Evolutionary conservation across 2,329 filamentous ascomycete genomes (phyloP), one percentile per base, ranked within the genome.

Genomic region (Aspergillus sp.): DNA sequence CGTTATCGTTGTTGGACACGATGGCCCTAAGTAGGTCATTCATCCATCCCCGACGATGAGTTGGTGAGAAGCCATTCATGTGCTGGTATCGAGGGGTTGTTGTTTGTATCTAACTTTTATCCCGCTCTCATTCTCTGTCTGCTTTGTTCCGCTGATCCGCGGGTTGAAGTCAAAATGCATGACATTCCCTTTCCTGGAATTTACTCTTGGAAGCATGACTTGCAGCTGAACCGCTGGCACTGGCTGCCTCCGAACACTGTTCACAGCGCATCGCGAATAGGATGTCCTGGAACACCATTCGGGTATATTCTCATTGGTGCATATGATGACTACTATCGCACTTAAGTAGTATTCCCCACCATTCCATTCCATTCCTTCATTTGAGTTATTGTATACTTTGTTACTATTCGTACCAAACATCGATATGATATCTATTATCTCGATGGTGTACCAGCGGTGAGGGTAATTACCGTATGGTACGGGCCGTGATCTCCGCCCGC

Each of bases 381-480:
- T 13, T 2, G 6, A 19, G 10, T 21, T 13, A 21, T 5, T 21
- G 21, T 45, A 19, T 28, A 28, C 25, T 28, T 28, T 28, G 7
- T 8, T 28, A 28, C 25, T 8, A 28, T 28, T 28, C 7, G 25
- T 28, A 28, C 28, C 0, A 0, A 4, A 30, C 5, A 30, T 10
- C 8, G 28, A 30, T 28, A 28, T 8, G 25, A 28, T 28, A 8
- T 28, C 25, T 8, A 28, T 12, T 30, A 12, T 30, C 41, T 45
- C 10, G 19, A 13, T 23, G 19, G 1, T 47, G 10, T 36, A 36
- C 19, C 57, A 58, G 61, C 55, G 61, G 55, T 57, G 57, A 60
- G 54, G 5, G 25, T 32, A 30, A 45, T 61, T 58, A 63, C 58
- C 48, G 52, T 60, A 57, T 32, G 45, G 49, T 61, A 63, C 61